phyloP scores from a whole-genome alignment of 225 moss, liverwort and hornwort genomes.

The Pseudoscleropodium purum region DNA sequence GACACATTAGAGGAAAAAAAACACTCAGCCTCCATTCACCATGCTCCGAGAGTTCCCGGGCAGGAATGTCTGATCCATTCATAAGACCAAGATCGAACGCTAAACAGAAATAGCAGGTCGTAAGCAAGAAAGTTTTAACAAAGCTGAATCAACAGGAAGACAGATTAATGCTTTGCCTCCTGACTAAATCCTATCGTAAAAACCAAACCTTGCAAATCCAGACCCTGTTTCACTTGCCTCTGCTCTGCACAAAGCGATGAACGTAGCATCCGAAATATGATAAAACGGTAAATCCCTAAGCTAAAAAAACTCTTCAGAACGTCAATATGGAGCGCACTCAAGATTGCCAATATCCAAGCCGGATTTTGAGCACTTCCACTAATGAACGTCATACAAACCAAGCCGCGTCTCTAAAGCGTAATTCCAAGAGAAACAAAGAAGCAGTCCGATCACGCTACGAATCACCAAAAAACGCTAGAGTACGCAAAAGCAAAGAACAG shows the following conservation, averaged over 20 bases:
- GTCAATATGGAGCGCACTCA: neutral
- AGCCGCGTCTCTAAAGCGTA: neutral
- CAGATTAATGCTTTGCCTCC: neutral
- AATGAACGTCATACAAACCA: neutral
- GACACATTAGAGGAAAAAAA: neutral
- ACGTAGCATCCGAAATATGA: neutral
- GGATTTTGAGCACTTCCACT: neutral
- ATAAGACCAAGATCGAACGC: neutral
- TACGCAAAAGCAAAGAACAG: neutral
- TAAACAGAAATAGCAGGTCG: neutral
- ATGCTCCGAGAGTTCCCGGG: neutral
- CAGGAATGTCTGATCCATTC: neutral
- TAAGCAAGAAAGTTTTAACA: neutral
- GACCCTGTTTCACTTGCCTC: neutral
- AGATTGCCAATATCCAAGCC: neutral
- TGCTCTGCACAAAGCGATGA: neutral
- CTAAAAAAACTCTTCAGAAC: neutral
- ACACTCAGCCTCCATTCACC: neutral
- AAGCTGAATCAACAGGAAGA: neutral
- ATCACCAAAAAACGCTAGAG: neutral
- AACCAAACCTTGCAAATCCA: neutral
- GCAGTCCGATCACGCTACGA: neutral
- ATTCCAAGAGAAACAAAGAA: neutral
- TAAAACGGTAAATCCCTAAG: neutral
- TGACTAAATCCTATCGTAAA: neutral